These are phyloP conservation scores for Apiotrichum gracile DNA, from an alignment of 1,284 basidiomycete genomes.

Conservation along the genomic window DNA sequence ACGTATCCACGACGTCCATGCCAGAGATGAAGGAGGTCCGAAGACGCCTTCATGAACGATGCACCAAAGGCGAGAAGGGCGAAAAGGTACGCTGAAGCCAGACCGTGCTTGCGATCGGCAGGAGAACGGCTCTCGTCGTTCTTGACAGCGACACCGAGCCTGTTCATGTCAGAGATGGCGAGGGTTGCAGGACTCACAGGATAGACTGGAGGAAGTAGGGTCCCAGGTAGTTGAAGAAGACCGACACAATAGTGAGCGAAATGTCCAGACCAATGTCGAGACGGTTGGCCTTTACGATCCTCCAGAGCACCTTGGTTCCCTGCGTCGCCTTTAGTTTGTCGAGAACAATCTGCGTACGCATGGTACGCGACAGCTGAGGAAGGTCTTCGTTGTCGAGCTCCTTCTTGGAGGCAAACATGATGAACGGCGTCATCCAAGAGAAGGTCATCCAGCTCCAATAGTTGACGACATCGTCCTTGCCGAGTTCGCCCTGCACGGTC, in stretches of 20 bases:
- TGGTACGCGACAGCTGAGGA: slow-evolving; percentile 62
- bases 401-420: slow-evolving; percentile 55
- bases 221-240: slow-evolving; percentile 60
- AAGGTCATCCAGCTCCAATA: slow-evolving; percentile 73
- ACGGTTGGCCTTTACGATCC: slow-evolving; percentile 62
- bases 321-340: slow-evolving; percentile 50
- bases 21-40: slow-evolving; percentile 74
- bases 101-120: not conserved
- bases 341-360: slow-evolving; percentile 63
- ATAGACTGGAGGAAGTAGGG: slow-evolving; percentile 49
- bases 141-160: not conserved
- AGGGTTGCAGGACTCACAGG: slow-evolving; percentile 23
- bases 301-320: slow-evolving; percentile 54
- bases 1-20: slow-evolving; percentile 64
- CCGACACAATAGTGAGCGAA: slow-evolving; percentile 57
- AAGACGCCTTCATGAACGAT: slow-evolving; percentile 57
- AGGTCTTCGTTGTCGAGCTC: slow-evolving; percentile 67
- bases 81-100: slow-evolving; percentile 58
- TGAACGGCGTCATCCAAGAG: slow-evolving; percentile 65
- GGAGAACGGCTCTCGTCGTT: not conserved
- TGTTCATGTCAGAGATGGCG: not conserved
- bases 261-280: slow-evolving; percentile 70
- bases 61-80: slow-evolving; percentile 61
- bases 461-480: slow-evolving; percentile 61
- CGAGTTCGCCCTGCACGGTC: not conserved